Conservation (phyloP, 148 eudicot species). For the Persicaria tinctoria region DNA sequence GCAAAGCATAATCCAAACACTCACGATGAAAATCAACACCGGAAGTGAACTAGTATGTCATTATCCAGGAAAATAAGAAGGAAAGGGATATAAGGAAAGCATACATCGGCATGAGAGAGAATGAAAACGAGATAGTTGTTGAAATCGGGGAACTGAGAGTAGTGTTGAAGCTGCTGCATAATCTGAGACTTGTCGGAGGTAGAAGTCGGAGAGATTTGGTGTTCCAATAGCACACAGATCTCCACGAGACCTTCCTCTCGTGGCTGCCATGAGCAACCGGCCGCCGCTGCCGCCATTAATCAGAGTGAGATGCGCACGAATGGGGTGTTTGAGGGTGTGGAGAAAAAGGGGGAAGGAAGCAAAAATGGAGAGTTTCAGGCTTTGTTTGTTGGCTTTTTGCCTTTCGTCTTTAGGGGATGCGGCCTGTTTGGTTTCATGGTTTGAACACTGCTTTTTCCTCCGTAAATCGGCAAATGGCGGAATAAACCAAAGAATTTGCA, state of each 20-base stretch:
- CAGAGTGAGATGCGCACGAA: background rate
- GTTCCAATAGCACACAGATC: conserved; percentile 77
- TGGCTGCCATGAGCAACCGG: conserved; percentile 59
- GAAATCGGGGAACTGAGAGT: conserved; percentile 87
- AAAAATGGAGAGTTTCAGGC: background rate
- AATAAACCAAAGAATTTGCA: too few relatives aligned
- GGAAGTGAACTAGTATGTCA: background rate
- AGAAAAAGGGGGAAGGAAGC: background rate
- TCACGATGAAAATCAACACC: background rate
- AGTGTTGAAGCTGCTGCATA: conserved; percentile 79
- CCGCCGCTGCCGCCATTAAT: conserved; percentile 22
- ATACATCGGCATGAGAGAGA: conserved; percentile 71
- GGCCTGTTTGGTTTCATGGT: background rate
- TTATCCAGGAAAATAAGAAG: background rate
- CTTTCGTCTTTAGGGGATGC: background rate
- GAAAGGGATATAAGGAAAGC: background rate
- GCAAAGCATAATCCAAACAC: background rate
- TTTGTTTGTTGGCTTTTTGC: background rate
- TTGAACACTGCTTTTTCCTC: background rate
- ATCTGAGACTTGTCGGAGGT: conserved; percentile 72
- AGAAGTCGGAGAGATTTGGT: conserved; percentile 65
- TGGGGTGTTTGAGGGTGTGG: background rate
- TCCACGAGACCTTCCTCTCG: conserved; percentile 80
- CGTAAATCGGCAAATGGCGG: background rate
- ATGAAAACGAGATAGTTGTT: conserved; percentile 88